Base-by-base conservation (phyloP, 2,329 filamentous ascomycete species). In the Fusarium liriodendri region DNA sequence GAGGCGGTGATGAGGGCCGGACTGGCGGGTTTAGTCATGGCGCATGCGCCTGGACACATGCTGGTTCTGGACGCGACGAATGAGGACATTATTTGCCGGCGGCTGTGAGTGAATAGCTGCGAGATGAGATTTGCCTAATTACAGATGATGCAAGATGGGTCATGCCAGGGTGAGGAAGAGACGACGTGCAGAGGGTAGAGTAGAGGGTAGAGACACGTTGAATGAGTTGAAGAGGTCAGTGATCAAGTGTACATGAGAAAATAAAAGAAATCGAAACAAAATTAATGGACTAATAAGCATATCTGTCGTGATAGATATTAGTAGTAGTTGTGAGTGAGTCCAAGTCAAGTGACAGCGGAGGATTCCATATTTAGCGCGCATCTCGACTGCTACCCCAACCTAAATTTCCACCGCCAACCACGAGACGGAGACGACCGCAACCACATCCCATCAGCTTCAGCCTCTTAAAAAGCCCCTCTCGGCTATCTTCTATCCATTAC, bases 41-140 rank as follows among this genome's bases (percentile, higher is more conserved):
- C 86, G 1, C 91, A 93, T 82, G 86, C 87, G 20, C 90, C 90
- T 1, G 89, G 89, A 0, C 85, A 91, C 78, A 92, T 92, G 90
- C 77, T 92, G 47, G 81, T 91, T 2, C 79, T 91, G 62, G 90
- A 92, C 79, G 82, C 83, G 57, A 81, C 76, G 25, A 84, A 86
- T 64, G 80, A 82, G 13, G 85, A 89, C 55, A 69, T 78, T 32
- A 47, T 69, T 14, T 52, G 47, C 27, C 47, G 45, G 50, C n/a
- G 38, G 55, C 16, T 50, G 40, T 37, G 58, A 61, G 40, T 37
- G 58, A 61, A 20, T n/a, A 37, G 29, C 57, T 50, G 18, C 38
- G 18, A 33, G 58, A 45, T 61, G 38, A 47, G 58, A 45, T 54
- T 54, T 54, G 47, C 27, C 47, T 54, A 54, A 54, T 32, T 54